A percentile compares a stretch with the other conserved stretches of the same genome.
Evolutionary conservation across 192 early-diverging fungal species (phyloP).

Genomic region (Dissophora ornata): DNA sequence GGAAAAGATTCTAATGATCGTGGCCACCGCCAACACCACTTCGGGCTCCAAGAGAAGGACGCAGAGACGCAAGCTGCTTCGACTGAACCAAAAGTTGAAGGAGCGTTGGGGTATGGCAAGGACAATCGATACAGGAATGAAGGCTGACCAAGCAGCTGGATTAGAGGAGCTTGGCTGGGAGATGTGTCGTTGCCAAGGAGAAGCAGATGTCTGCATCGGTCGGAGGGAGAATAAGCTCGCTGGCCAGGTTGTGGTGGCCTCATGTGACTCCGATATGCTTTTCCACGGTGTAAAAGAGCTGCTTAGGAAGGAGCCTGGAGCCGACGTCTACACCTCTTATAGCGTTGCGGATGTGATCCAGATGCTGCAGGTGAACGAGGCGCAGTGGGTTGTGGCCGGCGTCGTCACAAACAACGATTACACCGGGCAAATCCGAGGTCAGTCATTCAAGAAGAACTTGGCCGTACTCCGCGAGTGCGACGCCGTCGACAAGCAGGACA

Average conservation of each 20-base stretch:
- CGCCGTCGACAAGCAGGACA: not conserved
- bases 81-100: not conserved
- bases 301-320: not conserved
- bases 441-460: not conserved
- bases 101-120: not conserved
- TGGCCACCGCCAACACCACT: not conserved
- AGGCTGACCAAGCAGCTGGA: not conserved
- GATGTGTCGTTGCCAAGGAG: not conserved
- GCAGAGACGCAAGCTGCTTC: not conserved
- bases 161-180: not conserved
- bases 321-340: not conserved
- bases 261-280: not conserved
- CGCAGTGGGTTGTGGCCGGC: conserved; percentile 6
- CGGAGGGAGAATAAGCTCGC: no score
- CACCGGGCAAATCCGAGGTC: not conserved
- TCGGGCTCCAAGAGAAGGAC: not conserved
- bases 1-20: not conserved
- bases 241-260: not conserved
- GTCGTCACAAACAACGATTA: conserved; percentile 6
- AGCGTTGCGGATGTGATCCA: conserved; percentile 1
- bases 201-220: not conserved
- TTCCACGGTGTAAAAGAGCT: not conserved
- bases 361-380: not conserved
- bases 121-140: not conserved
- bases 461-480: not conserved